Evolutionary conservation across 2,329 filamentous ascomycete species (phyloP).

Genomic region (Zymoseptoria tritici): DNA sequence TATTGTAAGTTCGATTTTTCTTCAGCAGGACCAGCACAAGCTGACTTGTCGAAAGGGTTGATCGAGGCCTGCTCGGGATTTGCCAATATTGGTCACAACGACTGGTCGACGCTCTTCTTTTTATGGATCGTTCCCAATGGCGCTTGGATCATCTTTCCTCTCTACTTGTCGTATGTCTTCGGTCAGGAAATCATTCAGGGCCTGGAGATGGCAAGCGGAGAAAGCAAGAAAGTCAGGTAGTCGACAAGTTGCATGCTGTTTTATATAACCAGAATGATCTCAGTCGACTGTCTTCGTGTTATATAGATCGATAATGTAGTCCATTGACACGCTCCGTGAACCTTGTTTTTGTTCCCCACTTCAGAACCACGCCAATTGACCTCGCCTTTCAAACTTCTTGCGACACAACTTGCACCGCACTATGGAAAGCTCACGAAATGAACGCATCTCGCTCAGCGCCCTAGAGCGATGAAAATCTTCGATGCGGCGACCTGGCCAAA

Average conservation of each 20-base stretch:
- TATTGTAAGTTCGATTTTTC: slow-evolving; percentile 43
- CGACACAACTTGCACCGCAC: no score
- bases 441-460: no score
- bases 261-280: neutral
- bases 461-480: no score
- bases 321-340: no score
- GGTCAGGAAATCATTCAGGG: slow-evolving; percentile 55
- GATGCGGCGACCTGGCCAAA: no score
- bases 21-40: neutral
- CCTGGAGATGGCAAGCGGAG: slow-evolving; percentile 40
- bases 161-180: slow-evolving; percentile 55
- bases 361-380: no score
- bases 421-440: no score
- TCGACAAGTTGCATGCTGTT: neutral
- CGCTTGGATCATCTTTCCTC: slow-evolving; percentile 57
- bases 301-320: neutral
- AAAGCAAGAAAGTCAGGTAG: slow-evolving; percentile 20
- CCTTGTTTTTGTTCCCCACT: no score
- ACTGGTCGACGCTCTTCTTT: slow-evolving; percentile 43
- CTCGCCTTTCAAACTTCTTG: no score
- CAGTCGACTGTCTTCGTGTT: neutral
- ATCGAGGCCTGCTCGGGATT: slow-evolving; percentile 57
- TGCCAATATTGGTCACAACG: slow-evolving; percentile 56
- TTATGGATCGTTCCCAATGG: slow-evolving; percentile 62
- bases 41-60: slow-evolving; percentile 38